Percentiles rank a stretch among this genome's conserved stretches.
These are phyloP conservation scores for Pythium guiyangense DNA, from an alignment of 352 stramenopile species.

Conservation along the genomic window DNA sequence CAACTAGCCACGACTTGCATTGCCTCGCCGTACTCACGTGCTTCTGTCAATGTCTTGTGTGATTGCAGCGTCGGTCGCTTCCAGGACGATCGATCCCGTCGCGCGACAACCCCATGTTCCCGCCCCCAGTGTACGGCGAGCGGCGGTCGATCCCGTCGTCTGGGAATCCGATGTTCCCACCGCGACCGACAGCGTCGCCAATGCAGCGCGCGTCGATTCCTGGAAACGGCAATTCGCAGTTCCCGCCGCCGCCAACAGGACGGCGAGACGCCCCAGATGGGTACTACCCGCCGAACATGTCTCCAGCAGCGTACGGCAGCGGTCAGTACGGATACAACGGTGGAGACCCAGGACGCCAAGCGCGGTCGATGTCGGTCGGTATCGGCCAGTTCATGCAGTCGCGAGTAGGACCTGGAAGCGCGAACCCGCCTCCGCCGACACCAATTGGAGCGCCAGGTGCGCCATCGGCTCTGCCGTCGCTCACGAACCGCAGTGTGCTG, in stretches of 20 bases:
- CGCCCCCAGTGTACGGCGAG: conserved; percentile 37
- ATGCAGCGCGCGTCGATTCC: conserved; percentile 49
- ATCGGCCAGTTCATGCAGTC: conserved; percentile 37
- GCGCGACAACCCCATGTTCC: conserved; percentile 53
- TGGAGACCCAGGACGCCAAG: conserved; percentile 28
- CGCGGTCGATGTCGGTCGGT: conserved; percentile 64
- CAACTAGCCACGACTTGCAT: neutral
- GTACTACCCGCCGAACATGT: conserved; percentile 23
- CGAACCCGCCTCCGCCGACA: neutral
- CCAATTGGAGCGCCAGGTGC: conserved; percentile 17
- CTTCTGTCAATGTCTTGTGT: neutral
- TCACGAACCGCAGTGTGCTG: conserved; percentile 48
- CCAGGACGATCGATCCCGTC: conserved; percentile 49
- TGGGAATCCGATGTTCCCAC: conserved; percentile 70
- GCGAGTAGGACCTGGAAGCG: conserved; percentile 6
- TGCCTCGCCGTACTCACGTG: neutral
- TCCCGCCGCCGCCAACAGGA: conserved; percentile 41
- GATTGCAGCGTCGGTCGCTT: conserved; percentile 17
- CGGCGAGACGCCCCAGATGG: conserved; percentile 34
- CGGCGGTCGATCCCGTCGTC: conserved; percentile 49
- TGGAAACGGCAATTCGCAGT: conserved; percentile 42
- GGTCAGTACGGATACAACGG: conserved; percentile 12
- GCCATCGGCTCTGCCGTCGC: conserved; percentile 41
- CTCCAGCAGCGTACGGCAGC: conserved; percentile 13
- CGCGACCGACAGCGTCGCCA: conserved; percentile 26